Evolutionary conservation across 108 stramenopile species (phyloP).

Genomic region (Cyclotella cryptica): DNA sequence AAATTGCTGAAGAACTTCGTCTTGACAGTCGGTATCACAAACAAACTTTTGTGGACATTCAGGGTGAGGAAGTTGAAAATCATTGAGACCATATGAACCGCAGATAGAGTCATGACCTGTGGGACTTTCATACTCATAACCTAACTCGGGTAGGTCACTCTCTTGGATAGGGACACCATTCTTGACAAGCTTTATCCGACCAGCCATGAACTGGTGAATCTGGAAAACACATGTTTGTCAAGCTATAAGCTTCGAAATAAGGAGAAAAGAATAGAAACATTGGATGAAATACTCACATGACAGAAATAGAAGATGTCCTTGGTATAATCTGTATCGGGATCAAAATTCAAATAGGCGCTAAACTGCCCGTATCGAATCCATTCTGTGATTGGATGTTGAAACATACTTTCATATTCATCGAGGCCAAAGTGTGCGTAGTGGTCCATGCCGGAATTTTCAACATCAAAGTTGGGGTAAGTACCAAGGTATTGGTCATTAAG

Average conservation of each 20-base stretch:
- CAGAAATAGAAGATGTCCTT: conserved; percentile 94
- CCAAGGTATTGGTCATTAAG: conserved; percentile 58
- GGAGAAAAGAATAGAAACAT: background rate
- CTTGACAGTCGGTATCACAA: conserved; percentile 31
- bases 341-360: conserved; percentile 48
- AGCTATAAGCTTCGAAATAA: background rate
- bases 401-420: conserved; percentile 80
- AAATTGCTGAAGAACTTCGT: conserved; percentile 33
- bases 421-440: conserved; percentile 61
- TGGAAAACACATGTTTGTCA: background rate
- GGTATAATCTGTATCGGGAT: conserved; percentile 35
- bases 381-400: conserved; percentile 70
- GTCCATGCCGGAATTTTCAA: background rate
- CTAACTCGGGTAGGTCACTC: conserved; percentile 46
- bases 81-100: conserved; percentile 68
- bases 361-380: conserved; percentile 68
- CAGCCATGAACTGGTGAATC: conserved; percentile 74
- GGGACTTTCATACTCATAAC: conserved; percentile 59
- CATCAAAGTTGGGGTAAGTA: conserved; percentile 8
- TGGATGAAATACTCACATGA: conserved; percentile 44
- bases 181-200: conserved; percentile 75
- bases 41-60: conserved; percentile 70
- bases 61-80: conserved; percentile 59
- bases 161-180: conserved; percentile 47
- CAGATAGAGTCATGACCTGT: conserved; percentile 67